Conservation (phyloP, 257 asterid genomes). For the Osmanthus fragrans region DNA sequence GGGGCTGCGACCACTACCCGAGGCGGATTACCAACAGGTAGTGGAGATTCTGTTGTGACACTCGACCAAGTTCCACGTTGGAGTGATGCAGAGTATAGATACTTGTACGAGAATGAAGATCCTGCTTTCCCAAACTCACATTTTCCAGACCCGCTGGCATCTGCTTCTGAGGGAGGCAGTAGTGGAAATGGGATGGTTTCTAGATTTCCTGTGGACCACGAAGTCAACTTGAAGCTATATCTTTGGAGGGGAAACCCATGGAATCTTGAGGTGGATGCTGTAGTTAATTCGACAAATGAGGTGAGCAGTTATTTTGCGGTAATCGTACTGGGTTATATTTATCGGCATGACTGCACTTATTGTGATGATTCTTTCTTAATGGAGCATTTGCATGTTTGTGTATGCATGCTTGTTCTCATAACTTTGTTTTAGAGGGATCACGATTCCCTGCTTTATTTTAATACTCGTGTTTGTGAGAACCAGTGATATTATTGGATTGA, state of each 20-base stretch:
- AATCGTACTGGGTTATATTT: background rate
- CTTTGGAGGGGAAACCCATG: constrained; percentile 95
- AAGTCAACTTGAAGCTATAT: constrained; percentile 74
- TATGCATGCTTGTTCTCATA: background rate
- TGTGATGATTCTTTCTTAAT: background rate
- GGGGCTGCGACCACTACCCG: constrained; percentile 60
- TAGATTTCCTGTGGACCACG: constrained; percentile 76
- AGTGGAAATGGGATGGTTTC: constrained; percentile 65
- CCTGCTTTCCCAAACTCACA: constrained; percentile 45
- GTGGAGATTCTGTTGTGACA: constrained; percentile 74
- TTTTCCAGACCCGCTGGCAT: constrained; percentile 53
- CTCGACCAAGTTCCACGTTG: constrained; percentile 80
- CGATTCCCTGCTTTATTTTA: background rate
- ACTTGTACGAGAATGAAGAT: constrained; percentile 69
- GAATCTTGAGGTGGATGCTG: constrained; percentile 97
- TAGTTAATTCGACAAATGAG: constrained; percentile 35
- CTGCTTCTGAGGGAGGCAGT: constrained; percentile 62
- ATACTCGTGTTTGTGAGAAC: background rate
- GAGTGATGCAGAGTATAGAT: constrained; percentile 74
- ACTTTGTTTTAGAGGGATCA: background rate
- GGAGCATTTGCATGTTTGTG: background rate
- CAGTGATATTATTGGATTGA: background rate
- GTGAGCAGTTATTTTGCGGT: constrained; percentile 38
- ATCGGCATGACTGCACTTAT: background rate
- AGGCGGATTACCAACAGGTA: constrained; percentile 76